Conservation (phyloP, 768 basidiomycete species). For the Leccinum disarticulatum region DNA sequence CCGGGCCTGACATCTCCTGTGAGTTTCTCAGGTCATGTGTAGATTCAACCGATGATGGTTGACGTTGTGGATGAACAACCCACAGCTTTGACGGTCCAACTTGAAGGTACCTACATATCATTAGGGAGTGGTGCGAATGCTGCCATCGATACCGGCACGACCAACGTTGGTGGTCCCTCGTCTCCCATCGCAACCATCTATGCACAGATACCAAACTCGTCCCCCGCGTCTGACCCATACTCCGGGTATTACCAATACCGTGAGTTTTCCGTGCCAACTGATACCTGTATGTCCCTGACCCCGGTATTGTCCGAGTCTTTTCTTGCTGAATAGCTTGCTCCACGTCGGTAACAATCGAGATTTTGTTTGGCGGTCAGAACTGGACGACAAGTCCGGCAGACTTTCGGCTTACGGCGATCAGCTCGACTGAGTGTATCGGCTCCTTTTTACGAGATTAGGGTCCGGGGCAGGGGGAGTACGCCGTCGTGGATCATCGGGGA, state of each 20-base stretch:
- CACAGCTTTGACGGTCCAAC: constrained; percentile 40
- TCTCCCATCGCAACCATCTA: constrained; percentile 43
- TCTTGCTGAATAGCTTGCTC: constrained; percentile 29
- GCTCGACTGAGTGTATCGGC: constrained; percentile 47
- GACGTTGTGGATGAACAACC: not conserved
- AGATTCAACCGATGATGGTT: not conserved
- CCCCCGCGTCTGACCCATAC: constrained; percentile 35
- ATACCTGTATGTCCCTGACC: not conserved
- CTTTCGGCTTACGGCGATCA: constrained; percentile 43
- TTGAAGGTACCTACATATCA: constrained; percentile 25
- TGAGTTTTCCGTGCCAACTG: constrained; percentile 12
- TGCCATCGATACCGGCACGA: constrained; percentile 64
- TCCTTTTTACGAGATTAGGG: constrained; percentile 46
- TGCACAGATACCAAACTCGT: constrained; percentile 42
- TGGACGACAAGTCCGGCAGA: constrained; percentile 52
- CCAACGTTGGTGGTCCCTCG: constrained; percentile 54
- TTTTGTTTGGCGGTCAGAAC: constrained; percentile 45
- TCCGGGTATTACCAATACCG: constrained; percentile 51
- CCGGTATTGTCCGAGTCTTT: not conserved
- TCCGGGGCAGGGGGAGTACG: constrained; percentile 19
- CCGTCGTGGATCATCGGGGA: constrained; percentile 56
- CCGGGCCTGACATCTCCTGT: constrained; percentile 42
- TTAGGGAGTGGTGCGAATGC: constrained; percentile 28
- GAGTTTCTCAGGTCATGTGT: constrained; percentile 4
- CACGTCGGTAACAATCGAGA: constrained; percentile 36